Evolutionary conservation across 129 eudicot species (phyloP).

Genomic region (Helianthus tuberosus): DNA sequence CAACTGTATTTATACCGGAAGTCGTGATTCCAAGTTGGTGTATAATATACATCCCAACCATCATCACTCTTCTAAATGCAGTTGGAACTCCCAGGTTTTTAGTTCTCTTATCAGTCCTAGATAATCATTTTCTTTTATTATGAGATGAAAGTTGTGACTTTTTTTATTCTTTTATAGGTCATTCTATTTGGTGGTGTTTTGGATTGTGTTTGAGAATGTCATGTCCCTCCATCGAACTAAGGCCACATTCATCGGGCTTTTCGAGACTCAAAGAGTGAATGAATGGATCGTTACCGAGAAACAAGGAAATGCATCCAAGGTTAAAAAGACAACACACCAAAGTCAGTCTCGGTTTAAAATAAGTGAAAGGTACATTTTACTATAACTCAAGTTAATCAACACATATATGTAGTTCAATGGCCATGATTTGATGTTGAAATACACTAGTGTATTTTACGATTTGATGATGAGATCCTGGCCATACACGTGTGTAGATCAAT

Average conservation of each 20-base stretch:
- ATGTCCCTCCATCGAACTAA: slow-evolving; percentile 57
- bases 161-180: slow-evolving; percentile 38
- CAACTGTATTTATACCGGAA: slow-evolving; percentile 14
- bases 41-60: slow-evolving; percentile 13
- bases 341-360: slow-evolving; percentile 44
- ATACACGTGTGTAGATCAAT: no score
- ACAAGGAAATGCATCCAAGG: slow-evolving; percentile 58
- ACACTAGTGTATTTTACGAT: no score
- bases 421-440: no score
- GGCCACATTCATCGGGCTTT: slow-evolving; percentile 68
- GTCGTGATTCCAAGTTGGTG: slow-evolving; percentile 21
- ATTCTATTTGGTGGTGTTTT: slow-evolving; percentile 60
- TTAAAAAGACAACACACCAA: slow-evolving; percentile 35
- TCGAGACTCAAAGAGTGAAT: slow-evolving; percentile 61
- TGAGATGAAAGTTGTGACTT: background rate
- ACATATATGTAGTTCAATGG: no score
- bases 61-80: slow-evolving; percentile 20
- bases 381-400: background rate
- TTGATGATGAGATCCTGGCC: no score
- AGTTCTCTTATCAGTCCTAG: background rate
- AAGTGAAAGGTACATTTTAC: slow-evolving; percentile 48
- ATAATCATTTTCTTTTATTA: background rate
- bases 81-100: slow-evolving; percentile 28
- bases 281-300: slow-evolving; percentile 82
- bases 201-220: slow-evolving; percentile 58